Base-by-base conservation (phyloP, 371 early-diverging fungal species). In the Entomophthora muscae region DNA sequence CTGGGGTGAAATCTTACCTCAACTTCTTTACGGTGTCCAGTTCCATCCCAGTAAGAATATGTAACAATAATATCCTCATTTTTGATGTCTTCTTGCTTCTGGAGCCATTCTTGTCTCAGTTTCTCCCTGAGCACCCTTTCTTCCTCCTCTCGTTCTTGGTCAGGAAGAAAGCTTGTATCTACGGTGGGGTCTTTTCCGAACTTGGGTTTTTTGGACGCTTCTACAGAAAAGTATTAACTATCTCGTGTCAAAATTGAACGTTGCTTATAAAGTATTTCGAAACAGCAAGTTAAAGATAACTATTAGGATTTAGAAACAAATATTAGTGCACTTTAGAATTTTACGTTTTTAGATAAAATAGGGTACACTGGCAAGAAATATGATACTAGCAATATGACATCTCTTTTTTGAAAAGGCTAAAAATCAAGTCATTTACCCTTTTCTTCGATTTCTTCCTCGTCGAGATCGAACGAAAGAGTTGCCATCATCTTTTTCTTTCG, bases 11-110 rank as follows among this genome's bases (percentile, higher is more conserved):
- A n/a, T 63, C 68, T 69, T 76, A 84, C 87, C 69, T 83, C 80
- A 13, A 89, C 88, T 52, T 73, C 73, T 59, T 85, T 85, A 56
- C 95, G 90, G 67, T 95, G 95, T 0, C 96, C 96, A 26, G 86
- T 79, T 3, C 96, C 96, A 73, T 95, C 95, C 96, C 96, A 95
- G 68, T 87, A 95, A 62, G 86, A 86, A 68, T 92, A 95, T 22
- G 93, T 91, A 64, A 95, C 84, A 21, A 70, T 67, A 52, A 95
- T 89, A 12, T 75, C 71, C 70, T 95, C 91, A 56, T 83, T 83
- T 85, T 88, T 90, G 65, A 84, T 81, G 33, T 75, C 73, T 42
- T 91, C 90, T 67, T 95, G 95, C 55, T 82, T 77, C 63, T 64
- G 67, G 22, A 86, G 66, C 93, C 93, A 93, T 63, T 89, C 77